A percentile compares a stretch with the other conserved stretches of the same genome.
phyloP scores from a whole-genome alignment of 805 yeast genomes.

The Maudiozyma turicensis region DNA sequence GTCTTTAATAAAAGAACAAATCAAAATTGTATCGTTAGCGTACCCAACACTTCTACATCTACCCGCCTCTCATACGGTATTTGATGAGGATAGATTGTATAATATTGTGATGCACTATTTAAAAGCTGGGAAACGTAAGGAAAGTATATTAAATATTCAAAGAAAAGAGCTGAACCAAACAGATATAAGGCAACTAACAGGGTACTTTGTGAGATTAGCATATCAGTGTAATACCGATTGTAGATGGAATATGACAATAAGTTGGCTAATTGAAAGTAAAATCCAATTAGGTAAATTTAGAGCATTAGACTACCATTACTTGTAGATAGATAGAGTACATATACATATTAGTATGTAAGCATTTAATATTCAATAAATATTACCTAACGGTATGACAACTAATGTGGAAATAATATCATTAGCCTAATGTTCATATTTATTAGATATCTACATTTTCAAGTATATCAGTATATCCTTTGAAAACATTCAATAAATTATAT shows the following conservation, averaged over 20 bases:
- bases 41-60: slow-evolving; percentile 11
- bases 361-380: too few species aligned
- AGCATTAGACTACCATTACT: slow-evolving; percentile 15
- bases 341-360: too few species aligned
- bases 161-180: slow-evolving; percentile 33
- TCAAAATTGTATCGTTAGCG: slow-evolving; percentile 9
- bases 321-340: slow-evolving; percentile 7
- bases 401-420: too few species aligned
- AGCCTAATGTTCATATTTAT: not conserved
- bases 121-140: slow-evolving; percentile 39
- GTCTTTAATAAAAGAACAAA: slow-evolving; percentile 18
- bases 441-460: not conserved
- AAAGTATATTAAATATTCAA: slow-evolving; percentile 27
- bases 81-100: slow-evolving; percentile 28
- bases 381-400: too few species aligned
- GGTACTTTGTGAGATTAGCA: slow-evolving; percentile 50
- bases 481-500: slow-evolving; percentile 11
- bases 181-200: slow-evolving; percentile 61
- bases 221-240: slow-evolving; percentile 32
- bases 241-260: slow-evolving; percentile 39
- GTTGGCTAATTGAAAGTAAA: slow-evolving; percentile 36
- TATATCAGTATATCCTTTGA: slow-evolving; percentile 15
- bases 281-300: slow-evolving; percentile 10
- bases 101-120: slow-evolving; percentile 29
- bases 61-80: slow-evolving; percentile 19